Conservation (phyloP, 2,329 filamentous ascomycete genomes). For the Aspergillus costaricaensis region DNA sequence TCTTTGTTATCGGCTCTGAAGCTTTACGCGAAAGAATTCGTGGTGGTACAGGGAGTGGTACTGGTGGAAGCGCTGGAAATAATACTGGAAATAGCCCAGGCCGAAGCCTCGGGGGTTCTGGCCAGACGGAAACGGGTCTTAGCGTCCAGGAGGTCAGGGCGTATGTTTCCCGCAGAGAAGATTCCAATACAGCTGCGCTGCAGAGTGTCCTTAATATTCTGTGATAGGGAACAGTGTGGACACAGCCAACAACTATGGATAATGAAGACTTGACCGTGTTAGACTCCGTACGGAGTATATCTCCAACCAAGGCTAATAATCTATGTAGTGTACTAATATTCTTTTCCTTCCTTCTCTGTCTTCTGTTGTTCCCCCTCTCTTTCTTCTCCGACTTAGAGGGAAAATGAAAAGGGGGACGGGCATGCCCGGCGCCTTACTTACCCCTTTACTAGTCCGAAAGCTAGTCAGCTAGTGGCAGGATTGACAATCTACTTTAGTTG, state of each 20-base stretch:
- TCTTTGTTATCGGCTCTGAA: constrained; percentile 90
- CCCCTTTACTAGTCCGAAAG: too few species aligned
- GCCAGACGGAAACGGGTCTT: constrained; percentile 55
- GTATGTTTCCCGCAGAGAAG: constrained; percentile 83
- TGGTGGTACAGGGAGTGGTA: constrained; percentile 54
- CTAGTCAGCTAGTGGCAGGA: too few species aligned
- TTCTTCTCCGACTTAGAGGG: too few species aligned
- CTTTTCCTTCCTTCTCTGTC: too few species aligned
- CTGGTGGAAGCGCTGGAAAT: constrained; percentile 47
- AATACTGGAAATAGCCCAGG: constrained; percentile 34
- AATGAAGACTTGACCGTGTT: not conserved
- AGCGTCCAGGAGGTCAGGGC: constrained; percentile 63
- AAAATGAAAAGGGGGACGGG: too few species aligned
- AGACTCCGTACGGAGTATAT: too few species aligned
- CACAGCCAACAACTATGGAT: not conserved
- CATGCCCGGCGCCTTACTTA: too few species aligned
- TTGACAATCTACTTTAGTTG: too few species aligned
- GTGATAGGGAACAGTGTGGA: constrained; percentile 29
- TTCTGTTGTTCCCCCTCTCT: too few species aligned
- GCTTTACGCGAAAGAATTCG: constrained; percentile 71
- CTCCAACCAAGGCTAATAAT: too few species aligned
- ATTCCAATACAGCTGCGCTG: constrained; percentile 76
- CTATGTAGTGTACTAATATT: too few species aligned
- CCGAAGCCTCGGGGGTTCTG: constrained; percentile 48
- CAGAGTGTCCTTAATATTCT: constrained; percentile 76